Evolutionary conservation across 73 alveolate species (phyloP).

Genomic region (Symbiodinium natans): DNA sequence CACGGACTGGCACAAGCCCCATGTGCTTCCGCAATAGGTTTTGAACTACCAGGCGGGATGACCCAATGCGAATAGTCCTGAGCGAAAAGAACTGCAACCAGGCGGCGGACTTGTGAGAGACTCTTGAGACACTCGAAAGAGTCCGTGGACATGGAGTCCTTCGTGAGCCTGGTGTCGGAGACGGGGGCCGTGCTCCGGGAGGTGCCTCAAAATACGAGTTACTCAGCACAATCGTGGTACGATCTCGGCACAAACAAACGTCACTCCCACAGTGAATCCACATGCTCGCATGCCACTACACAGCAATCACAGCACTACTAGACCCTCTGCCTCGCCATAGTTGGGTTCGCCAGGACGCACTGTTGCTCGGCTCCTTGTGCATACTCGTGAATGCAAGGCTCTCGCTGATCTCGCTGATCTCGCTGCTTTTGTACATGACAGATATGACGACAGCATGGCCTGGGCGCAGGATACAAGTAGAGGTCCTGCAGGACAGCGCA

Average conservation of each 20-base stretch:
- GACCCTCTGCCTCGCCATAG: constrained; percentile 18
- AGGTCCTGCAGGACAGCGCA: neutral
- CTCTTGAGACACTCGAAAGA: too few relatives aligned
- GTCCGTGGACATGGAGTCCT: neutral
- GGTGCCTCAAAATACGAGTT: neutral
- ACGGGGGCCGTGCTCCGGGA: constrained; percentile 31
- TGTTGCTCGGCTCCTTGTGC: constrained; percentile 1
- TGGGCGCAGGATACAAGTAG: constrained; percentile 23
- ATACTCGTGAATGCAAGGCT: too few relatives aligned
- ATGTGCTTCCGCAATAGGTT: neutral
- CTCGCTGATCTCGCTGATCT: too few relatives aligned
- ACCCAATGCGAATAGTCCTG: constrained; percentile 25
- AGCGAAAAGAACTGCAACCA: too few relatives aligned
- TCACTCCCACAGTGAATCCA: too few relatives aligned
- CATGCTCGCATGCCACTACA: too few relatives aligned
- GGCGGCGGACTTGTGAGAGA: neutral
- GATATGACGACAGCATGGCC: too few relatives aligned
- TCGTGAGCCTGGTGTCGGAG: neutral
- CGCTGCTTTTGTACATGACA: too few relatives aligned
- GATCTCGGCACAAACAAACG: too few relatives aligned
- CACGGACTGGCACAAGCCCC: neutral
- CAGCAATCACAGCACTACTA: too few relatives aligned
- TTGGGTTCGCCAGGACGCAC: constrained; percentile 19
- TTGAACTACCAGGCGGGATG: neutral
- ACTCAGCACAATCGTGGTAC: too few relatives aligned